Evolutionary conservation across 2,329 filamentous ascomycete species (phyloP).

Genomic region (Passalora sequoiae): DNA sequence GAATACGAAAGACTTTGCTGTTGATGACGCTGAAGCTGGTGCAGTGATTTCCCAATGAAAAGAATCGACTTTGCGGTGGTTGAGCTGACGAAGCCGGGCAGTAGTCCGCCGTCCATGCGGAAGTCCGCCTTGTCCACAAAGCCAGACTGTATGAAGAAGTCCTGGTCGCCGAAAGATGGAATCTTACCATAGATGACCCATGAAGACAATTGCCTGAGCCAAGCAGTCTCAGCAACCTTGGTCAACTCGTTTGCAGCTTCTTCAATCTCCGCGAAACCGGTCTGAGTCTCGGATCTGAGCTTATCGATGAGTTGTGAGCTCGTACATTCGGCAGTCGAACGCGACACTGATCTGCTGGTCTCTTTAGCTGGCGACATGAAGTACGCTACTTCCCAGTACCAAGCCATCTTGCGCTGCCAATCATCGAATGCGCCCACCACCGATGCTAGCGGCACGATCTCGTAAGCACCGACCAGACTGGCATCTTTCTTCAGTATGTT

Average conservation of each 20-base stretch:
- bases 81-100: constrained; percentile 74
- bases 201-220: constrained; percentile 82
- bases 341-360: neutral
- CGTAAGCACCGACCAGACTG: constrained; percentile 78
- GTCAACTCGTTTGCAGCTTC: constrained; percentile 67
- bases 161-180: constrained; percentile 68
- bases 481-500: constrained; percentile 72
- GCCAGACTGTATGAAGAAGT: constrained; percentile 68
- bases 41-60: constrained; percentile 84
- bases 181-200: constrained; percentile 88
- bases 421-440: constrained; percentile 79
- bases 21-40: constrained; percentile 60
- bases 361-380: constrained; percentile 54
- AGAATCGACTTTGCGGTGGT: constrained; percentile 76
- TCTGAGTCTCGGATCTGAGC: constrained; percentile 70
- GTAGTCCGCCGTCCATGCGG: constrained; percentile 52
- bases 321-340: constrained; percentile 21
- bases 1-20: constrained; percentile 11
- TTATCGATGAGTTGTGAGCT: constrained; percentile 67
- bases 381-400: constrained; percentile 69
- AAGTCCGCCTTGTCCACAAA: constrained; percentile 44
- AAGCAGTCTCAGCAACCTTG: constrained; percentile 76
- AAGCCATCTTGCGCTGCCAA: constrained; percentile 79
- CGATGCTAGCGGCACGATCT: constrained; percentile 84
- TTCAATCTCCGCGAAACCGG: constrained; percentile 83